A percentile compares a stretch with the other conserved stretches of the same genome.
Conservation (phyloP, 352 stramenopile species). For the Globisporangium polare region DNA sequence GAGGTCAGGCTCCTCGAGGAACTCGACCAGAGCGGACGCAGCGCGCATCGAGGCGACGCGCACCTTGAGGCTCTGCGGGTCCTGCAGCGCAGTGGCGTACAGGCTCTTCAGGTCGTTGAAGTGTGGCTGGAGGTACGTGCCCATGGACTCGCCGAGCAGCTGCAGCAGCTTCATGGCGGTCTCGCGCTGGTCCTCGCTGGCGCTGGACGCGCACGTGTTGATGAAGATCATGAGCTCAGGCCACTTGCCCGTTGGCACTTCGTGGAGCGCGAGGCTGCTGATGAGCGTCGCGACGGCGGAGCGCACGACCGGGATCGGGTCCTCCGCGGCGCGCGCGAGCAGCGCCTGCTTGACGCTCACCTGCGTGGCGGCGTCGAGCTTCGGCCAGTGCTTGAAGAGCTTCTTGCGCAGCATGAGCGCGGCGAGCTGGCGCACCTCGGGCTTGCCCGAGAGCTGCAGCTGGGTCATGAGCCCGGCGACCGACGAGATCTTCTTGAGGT, state of each 20-base stretch:
- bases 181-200: conserved; percentile 84
- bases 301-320: conserved; percentile 87
- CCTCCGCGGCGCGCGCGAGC: conserved; percentile 75
- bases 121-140: conserved; percentile 75
- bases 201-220: conserved; percentile 78
- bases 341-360: conserved; percentile 86
- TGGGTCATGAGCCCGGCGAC: conserved; percentile 89
- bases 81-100: conserved; percentile 66
- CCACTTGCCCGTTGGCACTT: conserved; percentile 79
- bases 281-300: conserved; percentile 83
- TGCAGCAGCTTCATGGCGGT: conserved; percentile 92
- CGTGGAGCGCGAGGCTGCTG: conserved; percentile 73
- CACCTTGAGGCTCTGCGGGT: conserved; percentile 79
- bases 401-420: conserved; percentile 94
- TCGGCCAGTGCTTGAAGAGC: conserved; percentile 91
- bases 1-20: conserved; percentile 73
- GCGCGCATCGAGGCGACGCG: conserved; percentile 80
- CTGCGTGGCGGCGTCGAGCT: conserved; percentile 82
- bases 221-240: conserved; percentile 95
- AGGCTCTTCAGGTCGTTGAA: conserved; percentile 81
- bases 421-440: conserved; percentile 88
- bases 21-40: conserved; percentile 74
- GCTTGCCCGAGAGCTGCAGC: conserved; percentile 72
- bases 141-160: conserved; percentile 92
- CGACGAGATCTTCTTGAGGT: conserved; percentile 88